These are phyloP conservation scores for Ganoderma boninense DNA, from an alignment of 1,284 basidiomycete genomes.

Conservation along the genomic window DNA sequence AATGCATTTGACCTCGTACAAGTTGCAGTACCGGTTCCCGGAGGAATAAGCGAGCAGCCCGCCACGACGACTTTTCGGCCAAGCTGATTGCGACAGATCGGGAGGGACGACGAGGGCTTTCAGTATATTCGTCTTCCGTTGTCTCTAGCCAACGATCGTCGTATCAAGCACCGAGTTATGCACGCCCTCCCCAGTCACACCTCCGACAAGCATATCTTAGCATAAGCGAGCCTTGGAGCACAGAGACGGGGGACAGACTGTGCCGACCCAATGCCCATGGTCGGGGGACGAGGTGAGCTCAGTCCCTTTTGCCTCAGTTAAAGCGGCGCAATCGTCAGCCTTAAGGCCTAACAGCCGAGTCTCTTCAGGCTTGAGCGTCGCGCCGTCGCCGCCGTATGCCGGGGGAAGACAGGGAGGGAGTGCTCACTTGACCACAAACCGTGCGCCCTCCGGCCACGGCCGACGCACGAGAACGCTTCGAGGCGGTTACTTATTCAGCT, in stretches of 20 bases:
- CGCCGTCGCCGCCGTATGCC: not conserved
- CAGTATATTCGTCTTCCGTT: not conserved
- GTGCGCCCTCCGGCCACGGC: not conserved
- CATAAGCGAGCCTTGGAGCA: not conserved
- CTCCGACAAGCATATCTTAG: no score
- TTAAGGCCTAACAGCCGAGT: not conserved
- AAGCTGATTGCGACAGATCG: no score
- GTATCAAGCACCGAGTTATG: not conserved
- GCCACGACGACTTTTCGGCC: not conserved
- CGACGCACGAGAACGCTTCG: not conserved
- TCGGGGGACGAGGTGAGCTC: not conserved
- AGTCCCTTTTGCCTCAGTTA: not conserved
- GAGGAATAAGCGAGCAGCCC: not conserved
- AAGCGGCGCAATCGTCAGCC: not conserved
- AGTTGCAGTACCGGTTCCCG: no score
- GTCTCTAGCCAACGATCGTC: not conserved
- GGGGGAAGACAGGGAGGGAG: not conserved
- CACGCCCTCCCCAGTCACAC: not conserved
- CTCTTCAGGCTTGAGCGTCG: not conserved
- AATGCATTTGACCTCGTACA: not conserved
- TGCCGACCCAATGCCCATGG: not conserved
- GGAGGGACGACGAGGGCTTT: not conserved
- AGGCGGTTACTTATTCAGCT: not conserved
- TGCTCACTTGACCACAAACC: slow-evolving; percentile 1
- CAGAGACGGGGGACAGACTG: not conserved